phyloP scores from a whole-genome alignment of 2,329 filamentous ascomycete species.

The Fusarium sp. region DNA sequence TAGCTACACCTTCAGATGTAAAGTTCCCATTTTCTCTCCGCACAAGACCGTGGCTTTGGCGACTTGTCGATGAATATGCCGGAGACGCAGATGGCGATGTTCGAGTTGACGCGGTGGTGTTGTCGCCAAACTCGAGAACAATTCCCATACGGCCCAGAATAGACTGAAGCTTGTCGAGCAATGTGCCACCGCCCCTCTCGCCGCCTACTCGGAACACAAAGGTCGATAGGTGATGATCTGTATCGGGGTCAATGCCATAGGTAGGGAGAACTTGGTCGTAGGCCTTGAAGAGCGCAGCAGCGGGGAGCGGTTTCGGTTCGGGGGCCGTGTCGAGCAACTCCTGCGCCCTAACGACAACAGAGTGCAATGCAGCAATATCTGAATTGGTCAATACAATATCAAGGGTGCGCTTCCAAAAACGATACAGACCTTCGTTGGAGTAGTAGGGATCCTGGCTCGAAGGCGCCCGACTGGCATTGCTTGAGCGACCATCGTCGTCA shows the following conservation, averaged over 20 bases:
- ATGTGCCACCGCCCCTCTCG: conserved; percentile 65
- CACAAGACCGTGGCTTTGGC: conserved; percentile 19
- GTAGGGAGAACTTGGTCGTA: conserved; percentile 82
- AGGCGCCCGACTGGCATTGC: conserved; percentile 43
- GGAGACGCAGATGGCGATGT: conserved; percentile 41
- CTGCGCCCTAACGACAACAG: conserved; percentile 80
- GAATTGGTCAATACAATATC: conserved; percentile 21
- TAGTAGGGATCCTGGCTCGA: conserved; percentile 60
- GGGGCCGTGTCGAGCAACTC: conserved; percentile 68
- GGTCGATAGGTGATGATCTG: conserved; percentile 80
- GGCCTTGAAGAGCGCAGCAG: conserved; percentile 82
- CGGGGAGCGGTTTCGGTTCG: conserved; percentile 74
- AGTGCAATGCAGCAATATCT: conserved; percentile 85
- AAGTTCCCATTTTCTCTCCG: conserved; percentile 12
- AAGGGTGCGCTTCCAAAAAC: neutral
- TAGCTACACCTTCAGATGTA: conserved; percentile 7
- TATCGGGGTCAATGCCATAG: conserved; percentile 76
- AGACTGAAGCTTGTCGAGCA: conserved; percentile 78
- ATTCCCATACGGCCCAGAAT: conserved; percentile 78
- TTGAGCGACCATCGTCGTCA: conserved; percentile 47
- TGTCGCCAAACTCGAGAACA: conserved; percentile 70
- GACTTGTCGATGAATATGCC: conserved; percentile 37
- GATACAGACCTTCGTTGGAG: conserved; percentile 67
- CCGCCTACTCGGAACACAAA: conserved; percentile 84
- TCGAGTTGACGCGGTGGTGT: conserved; percentile 42